Evolutionary conservation across 129 eudicot species (phyloP), one percentile per base, ranked within the genome.

Genomic region (Flaveria ramosissima): DNA sequence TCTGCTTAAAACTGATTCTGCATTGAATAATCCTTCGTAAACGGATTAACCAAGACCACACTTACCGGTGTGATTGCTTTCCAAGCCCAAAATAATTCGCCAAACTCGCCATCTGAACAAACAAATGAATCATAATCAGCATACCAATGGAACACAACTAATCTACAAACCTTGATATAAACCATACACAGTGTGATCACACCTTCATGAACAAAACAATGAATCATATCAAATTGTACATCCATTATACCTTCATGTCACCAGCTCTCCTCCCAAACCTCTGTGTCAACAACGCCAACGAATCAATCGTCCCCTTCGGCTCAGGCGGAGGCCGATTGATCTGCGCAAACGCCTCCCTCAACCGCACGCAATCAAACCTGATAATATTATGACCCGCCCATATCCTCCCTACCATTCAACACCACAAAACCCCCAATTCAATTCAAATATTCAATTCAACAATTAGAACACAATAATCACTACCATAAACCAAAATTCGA

Each of bases 301-400:
- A 85, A 86, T 94, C 99, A 78, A 94, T 91, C 9, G 85, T 84
- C 36, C 97, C 99, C 57, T 86, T 94, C 5, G 99, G 99, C 86
- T 89, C 89, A 11, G 99, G 99, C 5, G 97, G 75, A 1, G 96
- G 88, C 85, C 88, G 74, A 68, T 90, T 88, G 66, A 94, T 89
- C 62, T 86, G 88, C 0, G 86, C 86, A 85, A 89, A 94, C 7
- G 97, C 99, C 78, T 94, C 99, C 72, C 92, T 79, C 59, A 94
- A 74, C 21, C 99, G 80, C 56, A 79, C 76, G 78, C 99, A 94
- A 88, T 94, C 99, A 72, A 94, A 94, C 86, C 96, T 87, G 77
- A 89, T 63, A 70, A 94, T 94, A 64, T 94, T 94, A 68, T 94
- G 99, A 51, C 99, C 99, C 21, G 99, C 99, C 99, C 99, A 94